These are phyloP conservation scores for Geotrichum histeridarum DNA, from an alignment of 1,139 yeast species.

Conservation along the genomic window DNA sequence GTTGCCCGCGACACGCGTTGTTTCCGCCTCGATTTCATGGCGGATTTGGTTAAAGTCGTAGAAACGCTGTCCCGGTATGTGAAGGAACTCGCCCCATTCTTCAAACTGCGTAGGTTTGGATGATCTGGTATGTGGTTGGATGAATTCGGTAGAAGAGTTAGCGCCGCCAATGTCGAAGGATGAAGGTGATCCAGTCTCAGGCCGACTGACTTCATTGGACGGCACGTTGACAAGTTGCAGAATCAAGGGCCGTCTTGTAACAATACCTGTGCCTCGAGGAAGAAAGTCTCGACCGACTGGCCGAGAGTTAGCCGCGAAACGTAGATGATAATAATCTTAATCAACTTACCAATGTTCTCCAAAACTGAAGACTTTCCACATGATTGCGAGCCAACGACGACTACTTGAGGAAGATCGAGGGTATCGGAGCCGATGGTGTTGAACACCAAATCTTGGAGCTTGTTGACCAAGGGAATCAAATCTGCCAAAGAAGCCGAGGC, in stretches of 20 bases:
- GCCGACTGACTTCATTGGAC: slow-evolving; percentile 16
- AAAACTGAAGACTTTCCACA: slow-evolving; percentile 77
- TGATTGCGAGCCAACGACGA: slow-evolving; percentile 80
- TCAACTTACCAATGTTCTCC: slow-evolving; percentile 49
- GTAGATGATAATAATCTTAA: too few relatives aligned
- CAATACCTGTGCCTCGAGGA: slow-evolving; percentile 82
- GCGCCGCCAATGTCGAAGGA: slow-evolving; percentile 19
- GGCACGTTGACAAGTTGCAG: slow-evolving; percentile 56
- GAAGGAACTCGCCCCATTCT: slow-evolving; percentile 97
- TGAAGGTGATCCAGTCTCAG: slow-evolving; percentile 3
- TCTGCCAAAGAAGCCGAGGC: slow-evolving; percentile 54
- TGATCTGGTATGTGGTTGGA: slow-evolving; percentile 12
- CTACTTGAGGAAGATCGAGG: slow-evolving; percentile 77
- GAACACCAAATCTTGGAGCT: slow-evolving; percentile 47
- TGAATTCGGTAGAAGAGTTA: slow-evolving; percentile 27
- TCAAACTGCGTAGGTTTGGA: slow-evolving; percentile 16
- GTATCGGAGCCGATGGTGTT: slow-evolving; percentile 50
- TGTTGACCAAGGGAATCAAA: slow-evolving; percentile 65
- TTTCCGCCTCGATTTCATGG: slow-evolving; percentile 84
- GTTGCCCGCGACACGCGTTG: slow-evolving; percentile 88
- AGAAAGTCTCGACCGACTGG: slow-evolving; percentile 68
- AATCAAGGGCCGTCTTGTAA: slow-evolving; percentile 71
- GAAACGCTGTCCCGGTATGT: slow-evolving; percentile 77
- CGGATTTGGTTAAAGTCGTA: slow-evolving; percentile 79
- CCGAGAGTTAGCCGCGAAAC: background rate